Evolutionary conservation across 176 grass and related monocot species (phyloP).

Genomic region (Oryza officinalis): DNA sequence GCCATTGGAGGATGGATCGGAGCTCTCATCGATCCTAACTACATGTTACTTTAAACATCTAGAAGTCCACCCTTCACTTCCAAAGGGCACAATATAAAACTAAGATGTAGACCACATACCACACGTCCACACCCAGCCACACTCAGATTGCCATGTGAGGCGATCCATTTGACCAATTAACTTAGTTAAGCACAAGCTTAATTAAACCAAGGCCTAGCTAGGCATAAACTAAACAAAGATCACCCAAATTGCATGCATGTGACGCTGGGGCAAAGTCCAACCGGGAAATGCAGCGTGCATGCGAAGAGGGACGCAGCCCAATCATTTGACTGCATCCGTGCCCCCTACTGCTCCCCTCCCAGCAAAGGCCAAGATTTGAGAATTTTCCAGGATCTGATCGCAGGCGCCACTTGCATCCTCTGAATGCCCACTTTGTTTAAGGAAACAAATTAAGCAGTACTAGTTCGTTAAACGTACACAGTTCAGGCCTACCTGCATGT

Average conservation of each 20-base stretch:
- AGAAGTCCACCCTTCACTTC: constrained; percentile 27
- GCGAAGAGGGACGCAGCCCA: not conserved
- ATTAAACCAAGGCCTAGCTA: not conserved
- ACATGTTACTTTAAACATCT: not conserved
- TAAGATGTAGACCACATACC: not conserved
- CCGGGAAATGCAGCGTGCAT: not conserved
- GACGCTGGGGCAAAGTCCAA: not conserved
- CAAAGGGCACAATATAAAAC: not conserved
- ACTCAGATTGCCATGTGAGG: constrained; percentile 34
- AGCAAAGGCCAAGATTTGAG: constrained; percentile 6
- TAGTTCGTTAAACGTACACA: not conserved
- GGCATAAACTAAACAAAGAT: not conserved
- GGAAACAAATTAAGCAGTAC: not conserved
- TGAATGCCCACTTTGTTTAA: not conserved
- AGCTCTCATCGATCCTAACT: not conserved
- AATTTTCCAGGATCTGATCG: constrained; percentile 41
- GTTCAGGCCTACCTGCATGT: not conserved
- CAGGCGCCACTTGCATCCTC: constrained; percentile 19
- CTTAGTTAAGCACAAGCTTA: constrained; percentile 7
- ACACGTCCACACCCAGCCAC: not conserved
- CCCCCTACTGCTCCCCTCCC: not conserved
- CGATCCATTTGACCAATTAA: constrained; percentile 31
- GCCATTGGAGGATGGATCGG: not conserved
- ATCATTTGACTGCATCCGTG: constrained; percentile 41
- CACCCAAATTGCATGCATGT: constrained; percentile 3